These are phyloP conservation scores for Colletotrichum lindemuthianum DNA, from an alignment of 2,329 filamentous ascomycete species.

Conservation along the genomic window DNA sequence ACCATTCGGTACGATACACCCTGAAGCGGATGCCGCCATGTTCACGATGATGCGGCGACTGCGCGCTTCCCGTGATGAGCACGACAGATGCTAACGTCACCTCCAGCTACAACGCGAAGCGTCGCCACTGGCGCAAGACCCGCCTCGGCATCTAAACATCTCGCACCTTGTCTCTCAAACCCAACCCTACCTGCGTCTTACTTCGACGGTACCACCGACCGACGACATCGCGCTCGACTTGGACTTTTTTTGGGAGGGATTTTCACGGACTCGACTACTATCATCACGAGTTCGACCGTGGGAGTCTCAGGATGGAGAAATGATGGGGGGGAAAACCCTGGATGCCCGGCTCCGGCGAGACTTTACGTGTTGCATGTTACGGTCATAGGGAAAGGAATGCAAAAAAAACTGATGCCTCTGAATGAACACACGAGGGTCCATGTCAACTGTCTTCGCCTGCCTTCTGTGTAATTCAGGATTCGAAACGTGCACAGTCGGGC, in stretches of 20 bases:
- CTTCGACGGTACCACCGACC: slow-evolving; percentile 31
- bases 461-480: background rate
- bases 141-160: slow-evolving; percentile 93
- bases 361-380: slow-evolving; percentile 54
- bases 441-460: background rate
- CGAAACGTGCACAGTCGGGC: background rate
- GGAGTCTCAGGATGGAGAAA: slow-evolving; percentile 38
- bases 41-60: background rate
- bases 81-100: slow-evolving; percentile 8
- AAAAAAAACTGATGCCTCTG: slow-evolving; percentile 41
- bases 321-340: slow-evolving; percentile 37
- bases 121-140: slow-evolving; percentile 99
- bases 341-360: slow-evolving; percentile 39
- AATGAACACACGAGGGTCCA: slow-evolving; percentile 31
- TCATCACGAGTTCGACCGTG: slow-evolving; percentile 36
- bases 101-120: slow-evolving; percentile 98
- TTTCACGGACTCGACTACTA: slow-evolving; percentile 30
- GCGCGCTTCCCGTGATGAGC: background rate
- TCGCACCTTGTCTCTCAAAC: slow-evolving; percentile 54
- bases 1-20: slow-evolving; percentile 88
- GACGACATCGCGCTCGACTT: slow-evolving; percentile 35
- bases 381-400: slow-evolving; percentile 59
- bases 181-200: slow-evolving; percentile 42
- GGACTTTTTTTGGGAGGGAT: slow-evolving; percentile 30
- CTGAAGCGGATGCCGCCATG: background rate